Evolutionary conservation across 768 basidiomycete species (phyloP).

Genomic region (Clavaria fumosa): DNA sequence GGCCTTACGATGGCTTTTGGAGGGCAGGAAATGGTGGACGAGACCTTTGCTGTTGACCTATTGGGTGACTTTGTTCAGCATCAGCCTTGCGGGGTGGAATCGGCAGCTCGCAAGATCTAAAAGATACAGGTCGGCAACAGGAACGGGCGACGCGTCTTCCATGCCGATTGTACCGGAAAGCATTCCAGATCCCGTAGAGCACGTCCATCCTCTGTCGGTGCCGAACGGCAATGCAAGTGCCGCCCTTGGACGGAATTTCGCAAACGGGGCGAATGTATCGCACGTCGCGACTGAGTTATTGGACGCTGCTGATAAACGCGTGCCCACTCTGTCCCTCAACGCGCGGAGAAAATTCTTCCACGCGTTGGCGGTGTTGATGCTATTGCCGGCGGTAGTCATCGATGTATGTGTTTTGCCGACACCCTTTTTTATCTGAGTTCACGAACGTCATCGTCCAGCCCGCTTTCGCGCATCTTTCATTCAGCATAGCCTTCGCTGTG

Average conservation of each 20-base stretch:
- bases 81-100: constrained; percentile 93
- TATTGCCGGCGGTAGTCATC: constrained; percentile 81
- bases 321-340: constrained; percentile 82
- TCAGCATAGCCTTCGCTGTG: constrained; percentile 86
- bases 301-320: constrained; percentile 80
- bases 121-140: constrained; percentile 34
- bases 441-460: too few relatives aligned
- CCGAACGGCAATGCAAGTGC: constrained; percentile 4
- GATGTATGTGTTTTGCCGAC: constrained; percentile 68
- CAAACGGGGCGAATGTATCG: constrained; percentile 26
- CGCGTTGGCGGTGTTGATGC: constrained; percentile 90
- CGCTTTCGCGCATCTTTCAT: constrained; percentile 88
- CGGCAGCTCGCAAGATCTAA: constrained; percentile 72
- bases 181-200: constrained; percentile 13
- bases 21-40: constrained; percentile 66
- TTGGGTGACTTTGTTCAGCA: constrained; percentile 65
- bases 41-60: constrained; percentile 66
- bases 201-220: constrained; percentile 11
- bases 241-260: constrained; percentile 21
- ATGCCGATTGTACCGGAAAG: neutral
- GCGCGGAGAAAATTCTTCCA: constrained; percentile 95
- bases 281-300: constrained; percentile 51
- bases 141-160: constrained; percentile 18
- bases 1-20: constrained; percentile 62
- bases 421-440: too few relatives aligned